Percentiles rank a stretch among this genome's conserved stretches.
These are phyloP conservation scores for Phytopythium kandeliae DNA, from an alignment of 352 stramenopile species.

Conservation along the genomic window DNA sequence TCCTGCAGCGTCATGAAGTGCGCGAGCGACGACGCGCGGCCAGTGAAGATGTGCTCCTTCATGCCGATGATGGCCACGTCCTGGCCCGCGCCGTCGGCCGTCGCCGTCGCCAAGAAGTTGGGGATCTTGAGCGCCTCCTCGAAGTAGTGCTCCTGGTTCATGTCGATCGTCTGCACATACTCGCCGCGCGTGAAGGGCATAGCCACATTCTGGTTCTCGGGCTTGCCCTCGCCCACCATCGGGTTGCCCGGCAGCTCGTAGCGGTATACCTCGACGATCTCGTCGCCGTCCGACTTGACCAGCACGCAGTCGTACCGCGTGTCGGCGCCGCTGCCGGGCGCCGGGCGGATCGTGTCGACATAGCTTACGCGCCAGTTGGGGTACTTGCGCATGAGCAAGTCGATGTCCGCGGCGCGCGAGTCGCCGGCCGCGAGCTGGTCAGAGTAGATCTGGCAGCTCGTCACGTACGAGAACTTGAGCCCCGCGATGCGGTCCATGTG, in stretches of 20 bases:
- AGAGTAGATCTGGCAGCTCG: slow-evolving; percentile 87
- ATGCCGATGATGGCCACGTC: slow-evolving; percentile 84
- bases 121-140: slow-evolving; percentile 88
- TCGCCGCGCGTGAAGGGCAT: slow-evolving; percentile 83
- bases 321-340: slow-evolving; percentile 49
- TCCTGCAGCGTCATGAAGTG: slow-evolving; percentile 88
- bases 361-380: slow-evolving; percentile 91
- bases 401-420: slow-evolving; percentile 92
- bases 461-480: slow-evolving; percentile 88
- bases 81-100: slow-evolving; percentile 46
- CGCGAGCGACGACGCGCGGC: slow-evolving; percentile 73
- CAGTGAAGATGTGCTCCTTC: slow-evolving; percentile 89
- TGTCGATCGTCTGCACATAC: slow-evolving; percentile 88
- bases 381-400: slow-evolving; percentile 96
- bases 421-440: slow-evolving; percentile 72
- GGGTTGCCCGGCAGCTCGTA: slow-evolving; percentile 83
- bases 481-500: slow-evolving; percentile 85
- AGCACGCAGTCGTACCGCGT: slow-evolving; percentile 80
- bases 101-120: slow-evolving; percentile 80
- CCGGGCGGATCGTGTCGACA: slow-evolving; percentile 79
- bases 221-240: slow-evolving; percentile 80
- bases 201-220: slow-evolving; percentile 86
- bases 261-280: slow-evolving; percentile 86
- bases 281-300: slow-evolving; percentile 75
- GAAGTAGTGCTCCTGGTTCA: slow-evolving; percentile 90